phyloP scores from a whole-genome alignment of 192 early-diverging fungal species.

The Chytriomyces confervae region DNA sequence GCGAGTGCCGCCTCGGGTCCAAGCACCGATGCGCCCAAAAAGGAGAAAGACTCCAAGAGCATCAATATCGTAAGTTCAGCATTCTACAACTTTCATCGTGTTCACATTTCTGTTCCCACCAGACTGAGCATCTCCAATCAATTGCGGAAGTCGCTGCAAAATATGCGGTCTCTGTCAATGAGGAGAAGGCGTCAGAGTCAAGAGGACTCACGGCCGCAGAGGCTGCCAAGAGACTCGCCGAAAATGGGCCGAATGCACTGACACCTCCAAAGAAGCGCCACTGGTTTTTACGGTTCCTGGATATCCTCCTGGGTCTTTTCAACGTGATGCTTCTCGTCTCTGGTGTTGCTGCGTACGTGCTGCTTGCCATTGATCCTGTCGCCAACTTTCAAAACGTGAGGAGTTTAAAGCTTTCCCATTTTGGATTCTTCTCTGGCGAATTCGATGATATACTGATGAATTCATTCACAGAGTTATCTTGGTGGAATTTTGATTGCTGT shows the following conservation, averaged over 20 bases:
- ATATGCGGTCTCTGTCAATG: conserved; percentile 45
- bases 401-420: conserved; percentile 25
- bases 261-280: conserved; percentile 78
- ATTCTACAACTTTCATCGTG: too few relatives aligned
- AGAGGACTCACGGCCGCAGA: conserved; percentile 36
- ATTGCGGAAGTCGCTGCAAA: conserved; percentile 60
- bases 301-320: conserved; percentile 80
- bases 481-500: conserved; percentile 56
- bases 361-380: conserved; percentile 75
- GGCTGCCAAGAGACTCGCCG: conserved; percentile 25
- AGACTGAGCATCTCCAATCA: conserved; percentile 69
- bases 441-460: neutral
- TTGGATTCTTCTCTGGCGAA: conserved; percentile 2
- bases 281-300: conserved; percentile 72
- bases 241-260: conserved; percentile 67
- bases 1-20: too few relatives aligned
- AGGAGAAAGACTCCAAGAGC: too few relatives aligned
- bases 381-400: conserved; percentile 80
- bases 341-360: conserved; percentile 79
- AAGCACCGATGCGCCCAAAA: too few relatives aligned
- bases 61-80: too few relatives aligned
- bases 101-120: neutral
- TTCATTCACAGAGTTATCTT: conserved; percentile 42
- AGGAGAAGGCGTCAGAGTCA: conserved; percentile 39
- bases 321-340: conserved; percentile 85